These are phyloP conservation scores for Rhizopus delemar DNA, from an alignment of 371 early-diverging fungal genomes.

Conservation along the genomic window DNA sequence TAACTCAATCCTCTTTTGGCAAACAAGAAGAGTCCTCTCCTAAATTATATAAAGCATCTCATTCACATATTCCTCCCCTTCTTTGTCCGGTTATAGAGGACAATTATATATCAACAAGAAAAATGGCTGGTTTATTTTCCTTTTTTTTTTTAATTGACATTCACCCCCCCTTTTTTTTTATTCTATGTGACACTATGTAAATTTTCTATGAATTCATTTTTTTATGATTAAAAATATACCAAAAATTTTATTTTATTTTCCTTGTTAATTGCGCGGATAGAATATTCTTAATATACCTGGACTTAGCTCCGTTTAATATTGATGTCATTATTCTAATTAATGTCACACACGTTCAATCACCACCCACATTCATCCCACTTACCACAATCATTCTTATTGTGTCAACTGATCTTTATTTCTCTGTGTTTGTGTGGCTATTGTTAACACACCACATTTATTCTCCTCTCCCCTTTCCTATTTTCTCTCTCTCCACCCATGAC, in stretches of 20 bases:
- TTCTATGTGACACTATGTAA: conserved; percentile 3
- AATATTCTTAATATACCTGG: neutral
- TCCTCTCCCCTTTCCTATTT: too few species aligned
- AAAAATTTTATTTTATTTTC: neutral
- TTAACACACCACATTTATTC: too few species aligned
- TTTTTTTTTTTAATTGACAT: conserved; percentile 7
- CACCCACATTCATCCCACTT: neutral
- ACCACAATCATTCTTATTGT: neutral
- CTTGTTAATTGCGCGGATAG: neutral
- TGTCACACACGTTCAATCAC: neutral
- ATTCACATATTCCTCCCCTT: neutral
- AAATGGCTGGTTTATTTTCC: conserved; percentile 16
- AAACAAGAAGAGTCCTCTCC: neutral
- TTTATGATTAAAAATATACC: conserved; percentile 1
- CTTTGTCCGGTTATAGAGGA: conserved; percentile 25
- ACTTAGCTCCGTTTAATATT: neutral
- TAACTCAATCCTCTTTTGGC: neutral
- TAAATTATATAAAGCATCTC: neutral
- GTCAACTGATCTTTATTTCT: neutral
- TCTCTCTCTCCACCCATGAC: too few species aligned
- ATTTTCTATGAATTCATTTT: neutral
- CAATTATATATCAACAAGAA: conserved; percentile 5
- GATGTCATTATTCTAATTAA: neutral
- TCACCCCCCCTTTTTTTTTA: neutral
- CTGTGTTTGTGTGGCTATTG: too few species aligned